Conservation (phyloP, 441 rosid genomes). For the Adansonia rubrostipa region DNA sequence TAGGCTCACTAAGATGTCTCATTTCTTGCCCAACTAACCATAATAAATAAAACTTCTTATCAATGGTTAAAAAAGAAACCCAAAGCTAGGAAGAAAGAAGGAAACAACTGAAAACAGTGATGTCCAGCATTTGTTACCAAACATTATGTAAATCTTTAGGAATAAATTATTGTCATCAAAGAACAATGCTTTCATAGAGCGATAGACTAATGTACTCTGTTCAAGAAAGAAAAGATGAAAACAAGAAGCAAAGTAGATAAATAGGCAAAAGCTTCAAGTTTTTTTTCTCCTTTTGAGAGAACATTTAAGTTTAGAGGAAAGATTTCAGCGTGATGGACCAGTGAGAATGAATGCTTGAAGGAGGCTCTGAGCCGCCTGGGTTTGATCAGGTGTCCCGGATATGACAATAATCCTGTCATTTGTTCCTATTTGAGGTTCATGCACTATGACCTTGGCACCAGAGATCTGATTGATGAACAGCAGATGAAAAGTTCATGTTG, state of each 20-base stretch:
- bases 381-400: slow-evolving; percentile 95
- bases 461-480: slow-evolving; percentile 75
- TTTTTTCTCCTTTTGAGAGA: slow-evolving; percentile 16
- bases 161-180: too few species aligned
- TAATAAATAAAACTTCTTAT: too few species aligned
- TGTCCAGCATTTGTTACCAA: too few species aligned
- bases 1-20: not conserved
- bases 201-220: too few species aligned
- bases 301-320: slow-evolving; percentile 10
- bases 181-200: too few species aligned
- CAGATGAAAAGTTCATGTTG: slow-evolving; percentile 40
- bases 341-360: slow-evolving; percentile 94
- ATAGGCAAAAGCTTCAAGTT: slow-evolving; percentile 16
- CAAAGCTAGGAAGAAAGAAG: too few species aligned
- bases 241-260: not conserved
- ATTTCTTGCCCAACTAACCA: too few species aligned
- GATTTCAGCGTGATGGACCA: slow-evolving; percentile 58
- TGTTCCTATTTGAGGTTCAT: slow-evolving; percentile 77
- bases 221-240: too few species aligned
- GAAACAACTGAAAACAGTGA: too few species aligned
- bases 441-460: slow-evolving; percentile 91
- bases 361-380: slow-evolving; percentile 96
- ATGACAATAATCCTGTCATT: slow-evolving; percentile 83
- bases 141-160: too few species aligned
- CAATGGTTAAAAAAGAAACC: too few species aligned